Evolutionary conservation across 2,329 filamentous ascomycete genomes (phyloP), one percentile per base, ranked within the genome.

Genomic region (Corniculantispora saksenae): DNA sequence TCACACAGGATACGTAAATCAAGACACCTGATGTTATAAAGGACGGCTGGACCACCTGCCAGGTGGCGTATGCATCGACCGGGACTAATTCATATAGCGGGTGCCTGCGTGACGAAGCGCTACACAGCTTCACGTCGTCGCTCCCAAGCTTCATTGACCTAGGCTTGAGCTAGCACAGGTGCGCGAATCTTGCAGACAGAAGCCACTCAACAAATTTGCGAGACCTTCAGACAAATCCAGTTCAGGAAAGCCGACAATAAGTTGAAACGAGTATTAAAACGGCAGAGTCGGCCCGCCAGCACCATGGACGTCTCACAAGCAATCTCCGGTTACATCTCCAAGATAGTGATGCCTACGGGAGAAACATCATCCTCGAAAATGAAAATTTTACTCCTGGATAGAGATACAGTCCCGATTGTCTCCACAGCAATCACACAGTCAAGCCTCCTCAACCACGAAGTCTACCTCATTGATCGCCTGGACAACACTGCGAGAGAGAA

Each of bases 381-480:
- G 95, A 99, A 99, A 88, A 95, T 98, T 67, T 82, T 99, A 65
- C 83, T 99, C 68, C 83, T 99, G 71, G 95, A 99, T 78, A 90
- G 88, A 79, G 95, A 98, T 79, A 99, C 95, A 70, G 90, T 98
- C 25, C 88, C 92, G 19, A 97, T 98, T 70, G 89, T 97, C 23
- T 99, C 96, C 12, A 96, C 94, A 6, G 94, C 95, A 63, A 94
- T 94, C 67, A 98, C 95, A 1, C 96, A 99, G 77, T 99, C 95
- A 32, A 89, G 93, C 47, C 87, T 99, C 23, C 88, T 99, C 68
- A 97, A 92, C 74, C 93, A 99, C 81, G 94, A 98, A 80, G 92
- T 99, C 70, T 99, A 97, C 79, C 91, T 99, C 67, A 97, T 96
- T 73, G 95, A 99, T 78, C 93, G 95, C 66, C 82, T 99, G 65